These are phyloP conservation scores for Cystoderma amianthinum DNA, from an alignment of 768 basidiomycete genomes.

Conservation along the genomic window DNA sequence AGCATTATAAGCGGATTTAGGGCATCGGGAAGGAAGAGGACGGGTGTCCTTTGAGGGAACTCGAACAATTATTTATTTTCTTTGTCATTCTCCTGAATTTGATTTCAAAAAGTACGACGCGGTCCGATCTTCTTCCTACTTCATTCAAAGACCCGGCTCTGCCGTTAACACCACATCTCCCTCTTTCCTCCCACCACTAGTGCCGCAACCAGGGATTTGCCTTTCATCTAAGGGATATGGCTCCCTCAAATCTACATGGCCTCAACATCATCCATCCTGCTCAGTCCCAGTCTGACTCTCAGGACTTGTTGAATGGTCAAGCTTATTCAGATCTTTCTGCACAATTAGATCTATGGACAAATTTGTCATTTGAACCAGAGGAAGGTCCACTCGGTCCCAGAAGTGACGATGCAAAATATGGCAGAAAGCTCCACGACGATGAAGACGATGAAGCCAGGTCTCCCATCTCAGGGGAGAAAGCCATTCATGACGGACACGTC, in stretches of 20 bases:
- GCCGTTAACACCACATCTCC: constrained; percentile 4
- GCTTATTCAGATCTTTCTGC: constrained; percentile 70
- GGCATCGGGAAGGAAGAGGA: too few species aligned
- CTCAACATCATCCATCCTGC: constrained; percentile 71
- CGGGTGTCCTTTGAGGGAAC: too few species aligned
- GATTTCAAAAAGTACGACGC: neutral
- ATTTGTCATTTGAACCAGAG: constrained; percentile 72
- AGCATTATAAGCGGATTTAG: too few species aligned
- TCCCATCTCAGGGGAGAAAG: constrained; percentile 28
- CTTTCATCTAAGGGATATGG: constrained; percentile 32
- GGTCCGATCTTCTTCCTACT: neutral
- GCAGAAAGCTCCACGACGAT: constrained; percentile 27
- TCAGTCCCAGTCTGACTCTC: constrained; percentile 30
- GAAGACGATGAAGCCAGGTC: constrained; percentile 37
- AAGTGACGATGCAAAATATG: constrained; percentile 26
- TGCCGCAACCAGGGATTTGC: too few species aligned
- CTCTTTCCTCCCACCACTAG: constrained; percentile 5
- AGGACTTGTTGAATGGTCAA: constrained; percentile 57
- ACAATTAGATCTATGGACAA: constrained; percentile 81
- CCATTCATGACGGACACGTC: constrained; percentile 48
- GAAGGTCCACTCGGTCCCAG: constrained; percentile 43
- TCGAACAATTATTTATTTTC: neutral
- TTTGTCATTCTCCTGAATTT: neutral
- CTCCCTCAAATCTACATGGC: constrained; percentile 63
- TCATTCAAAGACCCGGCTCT: neutral